Conservation (phyloP, 257 asterid genomes). For the Solanum neorickii region DNA sequence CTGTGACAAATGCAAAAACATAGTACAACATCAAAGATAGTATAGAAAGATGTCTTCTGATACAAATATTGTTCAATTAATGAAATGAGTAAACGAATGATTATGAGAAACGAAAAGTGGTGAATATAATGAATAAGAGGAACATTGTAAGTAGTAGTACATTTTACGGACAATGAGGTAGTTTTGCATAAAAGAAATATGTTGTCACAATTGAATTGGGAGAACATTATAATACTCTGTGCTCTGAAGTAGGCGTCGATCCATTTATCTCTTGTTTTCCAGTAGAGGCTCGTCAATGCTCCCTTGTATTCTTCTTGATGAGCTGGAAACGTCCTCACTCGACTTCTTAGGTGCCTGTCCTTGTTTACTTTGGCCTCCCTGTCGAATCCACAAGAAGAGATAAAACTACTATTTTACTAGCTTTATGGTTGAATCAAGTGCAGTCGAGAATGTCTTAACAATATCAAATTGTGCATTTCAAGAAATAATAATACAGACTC, state of each 20-base stretch:
- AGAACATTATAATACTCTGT: background rate
- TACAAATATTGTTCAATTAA: background rate
- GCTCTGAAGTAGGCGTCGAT: background rate
- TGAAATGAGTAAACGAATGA: no score
- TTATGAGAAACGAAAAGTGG: background rate
- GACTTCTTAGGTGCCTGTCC: conserved; percentile 39
- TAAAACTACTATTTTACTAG: no score
- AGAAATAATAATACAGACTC: background rate
- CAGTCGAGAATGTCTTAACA: background rate
- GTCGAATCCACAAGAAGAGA: background rate
- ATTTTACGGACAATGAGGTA: background rate
- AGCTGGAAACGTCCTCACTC: conserved; percentile 22
- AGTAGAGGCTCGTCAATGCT: conserved; percentile 24
- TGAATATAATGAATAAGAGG: background rate
- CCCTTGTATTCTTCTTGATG: conserved; percentile 13
- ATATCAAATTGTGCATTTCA: background rate
- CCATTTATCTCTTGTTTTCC: conserved; percentile 11
- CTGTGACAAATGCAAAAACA: background rate
- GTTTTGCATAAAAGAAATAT: background rate
- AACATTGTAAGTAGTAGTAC: background rate
- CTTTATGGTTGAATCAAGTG: background rate
- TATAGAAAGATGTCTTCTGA: background rate
- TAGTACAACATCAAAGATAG: background rate
- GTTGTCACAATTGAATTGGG: background rate
- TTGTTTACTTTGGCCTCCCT: conserved; percentile 52